Evolutionary conservation across 176 grass and related monocot species (phyloP), one percentile per base, ranked within the genome.

Genomic region (Rhynchospora tenuis): DNA sequence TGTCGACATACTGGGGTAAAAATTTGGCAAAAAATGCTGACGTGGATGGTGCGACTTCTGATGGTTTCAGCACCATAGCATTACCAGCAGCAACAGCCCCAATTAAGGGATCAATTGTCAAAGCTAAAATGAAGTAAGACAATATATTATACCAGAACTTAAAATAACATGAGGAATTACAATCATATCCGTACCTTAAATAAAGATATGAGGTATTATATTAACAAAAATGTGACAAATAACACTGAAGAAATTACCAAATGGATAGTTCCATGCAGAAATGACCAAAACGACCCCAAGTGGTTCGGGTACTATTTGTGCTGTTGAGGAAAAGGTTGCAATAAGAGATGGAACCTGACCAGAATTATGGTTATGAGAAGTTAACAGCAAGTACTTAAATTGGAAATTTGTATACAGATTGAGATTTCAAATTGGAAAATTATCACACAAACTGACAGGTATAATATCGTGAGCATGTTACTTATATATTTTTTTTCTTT

Each of bases 21-120:
- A 81, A 93, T 16, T 73, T 65, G 8, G 89, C 64, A 1, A 98
- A 83, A 90, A 95, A 95, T 3, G 85, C 87, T 0, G 90, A 82
- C 20, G 84, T 90, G 1, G 84, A 65, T 12, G 92, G 95, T 22
- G 95, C 82, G 3, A 98, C 70, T 70, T 98, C 95, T 0, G 95
- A 95, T 11, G 95, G 92, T 31, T 98, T 98, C 51, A 98, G 1
- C 64, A 93, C 82, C 16, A 83, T 80, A 23, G 86, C 86, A 81
- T 98, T 98, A 44, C 95, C 95, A 44, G 95, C 95, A 12, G 89
- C 78, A 62, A 98, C 5, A 2, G 91, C 95, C 46, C 95, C 95
- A 7, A 90, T 93, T 26, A 95, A 79, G 0, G 92, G 91, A 68
- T 98, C 92, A 56, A 95, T 77, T 29, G 86, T 85, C 42, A 98